Evolutionary conservation across 768 basidiomycete genomes (phyloP).

Genomic region (Pisolithus microcarpus): DNA sequence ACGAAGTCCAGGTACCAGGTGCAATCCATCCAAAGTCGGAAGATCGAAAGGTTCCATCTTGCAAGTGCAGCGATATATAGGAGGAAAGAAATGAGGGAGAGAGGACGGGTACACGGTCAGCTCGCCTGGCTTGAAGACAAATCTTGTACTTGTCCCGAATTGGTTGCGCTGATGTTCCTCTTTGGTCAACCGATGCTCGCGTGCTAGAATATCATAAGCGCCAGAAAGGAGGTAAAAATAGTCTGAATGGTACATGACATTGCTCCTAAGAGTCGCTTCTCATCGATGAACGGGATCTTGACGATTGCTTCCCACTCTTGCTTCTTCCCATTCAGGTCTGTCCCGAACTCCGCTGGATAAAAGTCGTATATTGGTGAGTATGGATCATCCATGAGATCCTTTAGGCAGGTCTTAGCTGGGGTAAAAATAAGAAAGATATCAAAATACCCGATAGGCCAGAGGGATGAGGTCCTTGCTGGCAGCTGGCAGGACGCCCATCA

Average conservation of each 20-base stretch:
- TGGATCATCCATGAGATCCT: conserved; percentile 86
- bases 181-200: conserved; percentile 66
- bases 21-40: conserved; percentile 77
- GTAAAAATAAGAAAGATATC: not conserved
- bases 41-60: conserved; percentile 78
- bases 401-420: conserved; percentile 1
- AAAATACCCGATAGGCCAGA: conserved; percentile 65
- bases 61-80: conserved; percentile 74
- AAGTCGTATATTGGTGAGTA: conserved; percentile 90
- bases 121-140: conserved; percentile 58
- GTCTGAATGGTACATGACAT: conserved; percentile 54
- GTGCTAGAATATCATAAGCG: conserved; percentile 38
- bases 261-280: conserved; percentile 65
- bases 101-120: conserved; percentile 82
- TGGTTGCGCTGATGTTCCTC: conserved; percentile 75
- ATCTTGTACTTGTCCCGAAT: conserved; percentile 75
- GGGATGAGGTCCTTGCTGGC: conserved; percentile 90
- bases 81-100: conserved; percentile 90
- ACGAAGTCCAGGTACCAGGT: conserved; percentile 79
- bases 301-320: conserved; percentile 98
- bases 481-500: conserved; percentile 95
- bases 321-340: conserved; percentile 96
- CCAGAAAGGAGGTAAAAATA: not conserved
- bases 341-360: conserved; percentile 87
- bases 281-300: conserved; percentile 96